phyloP scores from a whole-genome alignment of 1,284 basidiomycete genomes.

The Apiotrichum siamense region DNA sequence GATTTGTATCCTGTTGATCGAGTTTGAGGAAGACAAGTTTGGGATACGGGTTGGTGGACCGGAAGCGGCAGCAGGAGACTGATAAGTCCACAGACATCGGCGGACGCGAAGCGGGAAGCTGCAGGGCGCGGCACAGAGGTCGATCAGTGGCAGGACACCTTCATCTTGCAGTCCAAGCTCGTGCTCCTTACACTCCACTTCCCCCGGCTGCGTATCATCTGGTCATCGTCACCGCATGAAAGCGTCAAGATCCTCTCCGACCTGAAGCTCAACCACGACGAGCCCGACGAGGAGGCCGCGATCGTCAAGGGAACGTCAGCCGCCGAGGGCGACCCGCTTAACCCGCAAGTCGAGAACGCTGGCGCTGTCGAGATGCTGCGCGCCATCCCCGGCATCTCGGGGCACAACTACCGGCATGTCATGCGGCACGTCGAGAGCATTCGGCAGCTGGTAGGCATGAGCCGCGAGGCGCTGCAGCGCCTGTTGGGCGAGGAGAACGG shows the following conservation, averaged over 20 bases:
- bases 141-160: slow-evolving; percentile 38
- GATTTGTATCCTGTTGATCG: slow-evolving; percentile 88
- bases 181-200: slow-evolving; percentile 84
- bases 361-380: slow-evolving; percentile 48
- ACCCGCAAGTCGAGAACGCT: slow-evolving; percentile 35
- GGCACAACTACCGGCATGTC: slow-evolving; percentile 79
- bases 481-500: slow-evolving; percentile 79
- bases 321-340: slow-evolving; percentile 15
- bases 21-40: slow-evolving; percentile 98
- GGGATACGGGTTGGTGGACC: slow-evolving; percentile 64
- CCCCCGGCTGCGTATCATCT: slow-evolving; percentile 85
- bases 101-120: slow-evolving; percentile 53
- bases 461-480: slow-evolving; percentile 59
- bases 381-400: slow-evolving; percentile 60
- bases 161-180: slow-evolving; percentile 77
- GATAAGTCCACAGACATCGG: slow-evolving; percentile 54
- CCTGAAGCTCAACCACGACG: slow-evolving; percentile 73
- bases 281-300: slow-evolving; percentile 73
- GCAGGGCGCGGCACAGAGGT: slow-evolving; percentile 50
- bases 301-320: slow-evolving; percentile 74
- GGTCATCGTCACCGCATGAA: slow-evolving; percentile 92
- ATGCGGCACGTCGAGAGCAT: slow-evolving; percentile 73
- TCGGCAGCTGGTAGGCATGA: slow-evolving; percentile 66
- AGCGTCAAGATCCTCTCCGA: slow-evolving; percentile 90
- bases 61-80: slow-evolving; percentile 24